A percentile compares a stretch with the other conserved stretches of the same genome.
Evolutionary conservation across 164 flowering plant species (phyloP).

Genomic region (Nymphaea colorata): DNA sequence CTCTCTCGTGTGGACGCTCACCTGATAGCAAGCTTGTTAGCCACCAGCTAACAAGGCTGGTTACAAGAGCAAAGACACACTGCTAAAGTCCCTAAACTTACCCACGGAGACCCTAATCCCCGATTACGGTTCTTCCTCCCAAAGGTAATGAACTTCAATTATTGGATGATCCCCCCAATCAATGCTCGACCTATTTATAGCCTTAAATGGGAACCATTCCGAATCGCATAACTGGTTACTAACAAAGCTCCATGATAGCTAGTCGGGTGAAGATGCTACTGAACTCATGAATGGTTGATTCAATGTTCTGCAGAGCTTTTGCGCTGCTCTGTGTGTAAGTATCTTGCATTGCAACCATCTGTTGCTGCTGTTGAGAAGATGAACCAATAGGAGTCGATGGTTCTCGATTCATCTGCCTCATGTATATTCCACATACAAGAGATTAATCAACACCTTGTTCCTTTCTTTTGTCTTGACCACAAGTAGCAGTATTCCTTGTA

Average conservation of each 20-base stretch:
- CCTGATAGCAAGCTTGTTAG: constrained; percentile 96
- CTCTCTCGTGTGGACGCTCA: neutral
- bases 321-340: constrained; percentile 95
- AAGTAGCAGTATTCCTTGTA: too few species aligned
- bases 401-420: constrained; percentile 60
- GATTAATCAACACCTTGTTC: neutral
- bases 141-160: too few species aligned
- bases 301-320: constrained; percentile 96
- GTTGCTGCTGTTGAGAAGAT: constrained; percentile 55
- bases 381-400: constrained; percentile 32
- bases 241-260: constrained; percentile 67
- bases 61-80: too few species aligned
- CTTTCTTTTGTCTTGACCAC: too few species aligned
- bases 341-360: constrained; percentile 85
- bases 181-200: too few species aligned
- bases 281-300: constrained; percentile 92
- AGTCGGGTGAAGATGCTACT: constrained; percentile 79
- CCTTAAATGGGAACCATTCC: too few species aligned
- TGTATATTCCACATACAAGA: constrained; percentile 11
- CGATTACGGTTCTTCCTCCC: too few species aligned
- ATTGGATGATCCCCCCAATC: constrained; percentile 12
- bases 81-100: too few species aligned
- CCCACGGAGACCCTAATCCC: too few species aligned
- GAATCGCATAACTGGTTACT: too few species aligned
- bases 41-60: too few species aligned